phyloP scores from a whole-genome alignment of 805 yeast genomes.

The Ogataea dorogensis region DNA sequence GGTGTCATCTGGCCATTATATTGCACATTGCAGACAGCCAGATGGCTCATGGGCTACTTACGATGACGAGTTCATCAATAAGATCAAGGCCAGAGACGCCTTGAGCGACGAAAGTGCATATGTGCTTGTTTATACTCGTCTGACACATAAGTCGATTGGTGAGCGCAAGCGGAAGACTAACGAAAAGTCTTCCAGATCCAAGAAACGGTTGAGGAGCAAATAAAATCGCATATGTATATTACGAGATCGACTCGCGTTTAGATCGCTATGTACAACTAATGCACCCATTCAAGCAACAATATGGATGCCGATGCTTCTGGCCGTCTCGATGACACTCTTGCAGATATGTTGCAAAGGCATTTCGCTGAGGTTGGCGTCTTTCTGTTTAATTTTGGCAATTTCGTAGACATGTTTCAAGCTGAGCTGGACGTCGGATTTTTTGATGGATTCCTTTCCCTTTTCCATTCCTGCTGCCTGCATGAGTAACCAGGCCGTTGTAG shows the following conservation, averaged over 20 bases:
- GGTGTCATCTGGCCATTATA: constrained; percentile 88
- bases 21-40: constrained; percentile 88
- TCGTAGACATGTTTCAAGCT: constrained; percentile 90
- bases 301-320: constrained; percentile 83
- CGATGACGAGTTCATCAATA: constrained; percentile 87
- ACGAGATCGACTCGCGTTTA: constrained; percentile 10
- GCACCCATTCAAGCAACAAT: constrained; percentile 37
- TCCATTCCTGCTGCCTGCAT: constrained; percentile 75
- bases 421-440: constrained; percentile 43
- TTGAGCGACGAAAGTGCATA: constrained; percentile 86
- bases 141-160: constrained; percentile 53
- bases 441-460: constrained; percentile 75
- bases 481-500: constrained; percentile 86
- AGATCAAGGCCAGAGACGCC: constrained; percentile 68
- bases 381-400: constrained; percentile 89
- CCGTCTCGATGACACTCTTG: constrained; percentile 82
- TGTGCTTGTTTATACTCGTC: constrained; percentile 78
- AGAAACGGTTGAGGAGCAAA: constrained; percentile 16
- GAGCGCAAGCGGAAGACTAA: constrained; percentile 19
- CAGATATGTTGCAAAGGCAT: constrained; percentile 72
- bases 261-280: constrained; percentile 16
- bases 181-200: constrained; percentile 9
- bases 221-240: constrained; percentile 14
- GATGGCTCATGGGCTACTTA: constrained; percentile 91
- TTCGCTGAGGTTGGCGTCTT: constrained; percentile 73